phyloP scores from a whole-genome alignment of 331 rosid species.

The Quercus lobata region DNA sequence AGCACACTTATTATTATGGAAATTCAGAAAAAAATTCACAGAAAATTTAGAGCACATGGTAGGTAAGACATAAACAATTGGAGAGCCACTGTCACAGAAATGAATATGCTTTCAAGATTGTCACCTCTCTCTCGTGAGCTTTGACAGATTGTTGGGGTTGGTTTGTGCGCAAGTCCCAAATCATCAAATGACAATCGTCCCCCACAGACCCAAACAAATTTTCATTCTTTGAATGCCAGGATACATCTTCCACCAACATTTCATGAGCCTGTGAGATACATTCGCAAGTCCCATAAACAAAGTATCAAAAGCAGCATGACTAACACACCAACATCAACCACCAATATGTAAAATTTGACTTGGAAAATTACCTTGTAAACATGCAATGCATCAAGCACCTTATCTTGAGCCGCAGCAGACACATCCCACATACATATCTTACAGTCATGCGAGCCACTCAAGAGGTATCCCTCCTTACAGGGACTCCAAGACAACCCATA shows the following conservation, averaged over 20 bases:
- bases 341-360: background rate
- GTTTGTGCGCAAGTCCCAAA: slow-evolving; percentile 90
- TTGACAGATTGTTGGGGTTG: slow-evolving; percentile 58
- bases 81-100: background rate
- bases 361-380: slow-evolving; percentile 59
- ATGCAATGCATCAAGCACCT: slow-evolving; percentile 63
- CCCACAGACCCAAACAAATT: slow-evolving; percentile 82
- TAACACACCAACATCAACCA: background rate
- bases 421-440: slow-evolving; percentile 88
- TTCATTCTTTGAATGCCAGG: slow-evolving; percentile 72
- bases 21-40: background rate
- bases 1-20: background rate
- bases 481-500: slow-evolving; percentile 93
- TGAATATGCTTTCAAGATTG: background rate
- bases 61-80: background rate
- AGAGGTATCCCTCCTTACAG: slow-evolving; percentile 56
- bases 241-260: slow-evolving; percentile 71
- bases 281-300: slow-evolving; percentile 1
- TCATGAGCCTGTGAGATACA: slow-evolving; percentile 50
- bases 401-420: slow-evolving; percentile 44
- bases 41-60: background rate
- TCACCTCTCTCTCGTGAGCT: slow-evolving; percentile 90
- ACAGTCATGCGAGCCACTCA: slow-evolving; percentile 82
- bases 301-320: background rate
- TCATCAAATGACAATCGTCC: slow-evolving; percentile 68